These are phyloP conservation scores for Sarcodon aspratus DNA, from an alignment of 768 basidiomycete genomes.

Conservation along the genomic window DNA sequence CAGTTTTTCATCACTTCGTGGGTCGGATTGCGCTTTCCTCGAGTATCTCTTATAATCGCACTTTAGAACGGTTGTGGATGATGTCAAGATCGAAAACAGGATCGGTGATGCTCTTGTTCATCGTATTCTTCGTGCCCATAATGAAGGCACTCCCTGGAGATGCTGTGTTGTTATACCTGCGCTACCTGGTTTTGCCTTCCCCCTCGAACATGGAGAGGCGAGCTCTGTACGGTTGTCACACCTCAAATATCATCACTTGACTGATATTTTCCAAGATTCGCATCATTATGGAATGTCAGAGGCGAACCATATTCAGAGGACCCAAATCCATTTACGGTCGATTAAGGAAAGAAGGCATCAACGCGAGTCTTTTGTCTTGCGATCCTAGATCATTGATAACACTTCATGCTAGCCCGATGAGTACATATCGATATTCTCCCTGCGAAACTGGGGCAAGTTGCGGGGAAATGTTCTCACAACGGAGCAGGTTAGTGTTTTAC, in stretches of 20 bases:
- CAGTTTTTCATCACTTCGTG: slow-evolving; percentile 89
- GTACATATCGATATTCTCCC: slow-evolving; percentile 82
- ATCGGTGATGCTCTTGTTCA: slow-evolving; percentile 92
- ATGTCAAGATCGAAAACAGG: slow-evolving; percentile 80
- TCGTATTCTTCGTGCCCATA: slow-evolving; percentile 82
- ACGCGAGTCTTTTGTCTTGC: slow-evolving; percentile 37
- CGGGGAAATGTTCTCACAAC: slow-evolving; percentile 75
- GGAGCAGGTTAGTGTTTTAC: slow-evolving; percentile 51
- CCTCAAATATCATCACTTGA: not conserved
- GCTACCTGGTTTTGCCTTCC: slow-evolving; percentile 86
- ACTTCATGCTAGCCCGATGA: slow-evolving; percentile 64
- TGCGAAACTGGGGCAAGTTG: slow-evolving; percentile 92
- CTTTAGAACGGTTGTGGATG: slow-evolving; percentile 68
- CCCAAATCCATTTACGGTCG: slow-evolving; percentile 86
- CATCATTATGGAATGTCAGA: slow-evolving; percentile 93
- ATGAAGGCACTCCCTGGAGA: slow-evolving; percentile 74
- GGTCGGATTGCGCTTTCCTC: slow-evolving; percentile 14
- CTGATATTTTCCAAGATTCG: slow-evolving; percentile 46
- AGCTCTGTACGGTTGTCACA: slow-evolving; percentile 53
- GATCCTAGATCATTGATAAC: not conserved
- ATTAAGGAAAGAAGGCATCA: slow-evolving; percentile 76
- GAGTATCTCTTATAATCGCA: too few relatives aligned
- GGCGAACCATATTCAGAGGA: slow-evolving; percentile 77
- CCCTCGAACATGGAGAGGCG: slow-evolving; percentile 88
- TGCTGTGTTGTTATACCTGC: slow-evolving; percentile 90